phyloP scores from a whole-genome alignment of 2,329 filamentous ascomycete genomes.

The Magnaporthiopsis rhizophila region DNA sequence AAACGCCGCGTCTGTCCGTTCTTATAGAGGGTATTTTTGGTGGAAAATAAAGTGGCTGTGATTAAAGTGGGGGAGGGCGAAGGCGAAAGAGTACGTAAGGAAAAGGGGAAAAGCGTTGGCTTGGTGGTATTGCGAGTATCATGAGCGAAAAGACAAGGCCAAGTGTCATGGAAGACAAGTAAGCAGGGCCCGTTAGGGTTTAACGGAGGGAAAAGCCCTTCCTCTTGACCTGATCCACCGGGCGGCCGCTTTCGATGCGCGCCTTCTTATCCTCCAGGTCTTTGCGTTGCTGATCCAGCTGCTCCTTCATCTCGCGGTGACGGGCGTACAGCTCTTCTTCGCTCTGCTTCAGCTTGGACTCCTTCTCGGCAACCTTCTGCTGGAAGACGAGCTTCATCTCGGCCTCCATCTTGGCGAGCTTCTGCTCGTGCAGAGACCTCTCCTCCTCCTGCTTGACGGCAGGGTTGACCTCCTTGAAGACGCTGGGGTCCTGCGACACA shows the following conservation, averaged over 20 bases:
- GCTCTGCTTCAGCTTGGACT: conserved; percentile 98
- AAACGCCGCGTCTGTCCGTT: conserved; percentile 9
- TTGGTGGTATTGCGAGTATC: conserved; percentile 49
- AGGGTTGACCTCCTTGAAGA: conserved; percentile 99
- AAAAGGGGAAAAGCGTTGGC: conserved; percentile 44
- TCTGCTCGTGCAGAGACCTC: conserved; percentile 95
- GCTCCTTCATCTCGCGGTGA: conserved; percentile 99
- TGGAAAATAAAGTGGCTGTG: conserved; percentile 34
- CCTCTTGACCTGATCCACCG: conserved; percentile 94
- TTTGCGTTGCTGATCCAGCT: conserved; percentile 86
- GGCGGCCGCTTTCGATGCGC: conserved; percentile 88
- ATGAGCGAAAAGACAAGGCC: conserved; percentile 44
- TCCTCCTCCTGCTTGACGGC: conserved; percentile 99
- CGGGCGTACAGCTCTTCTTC: conserved; percentile 97
- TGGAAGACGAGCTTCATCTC: conserved; percentile 99
- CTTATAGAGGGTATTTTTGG: conserved; percentile 19
- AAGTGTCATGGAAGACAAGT: conserved; percentile 32
- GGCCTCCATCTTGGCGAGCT: conserved; percentile 99
- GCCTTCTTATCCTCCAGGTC: conserved; percentile 99
- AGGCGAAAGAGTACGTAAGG: conserved; percentile 31
- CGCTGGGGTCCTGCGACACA: conserved; percentile 94
- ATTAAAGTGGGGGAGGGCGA: conserved; percentile 29
- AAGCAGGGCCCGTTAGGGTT: conserved; percentile 24
- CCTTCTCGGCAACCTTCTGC: conserved; percentile 98
- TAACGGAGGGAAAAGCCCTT: conserved; percentile 99